phyloP scores from a whole-genome alignment of 352 stramenopile genomes.

The Phytophthora fragariae region DNA sequence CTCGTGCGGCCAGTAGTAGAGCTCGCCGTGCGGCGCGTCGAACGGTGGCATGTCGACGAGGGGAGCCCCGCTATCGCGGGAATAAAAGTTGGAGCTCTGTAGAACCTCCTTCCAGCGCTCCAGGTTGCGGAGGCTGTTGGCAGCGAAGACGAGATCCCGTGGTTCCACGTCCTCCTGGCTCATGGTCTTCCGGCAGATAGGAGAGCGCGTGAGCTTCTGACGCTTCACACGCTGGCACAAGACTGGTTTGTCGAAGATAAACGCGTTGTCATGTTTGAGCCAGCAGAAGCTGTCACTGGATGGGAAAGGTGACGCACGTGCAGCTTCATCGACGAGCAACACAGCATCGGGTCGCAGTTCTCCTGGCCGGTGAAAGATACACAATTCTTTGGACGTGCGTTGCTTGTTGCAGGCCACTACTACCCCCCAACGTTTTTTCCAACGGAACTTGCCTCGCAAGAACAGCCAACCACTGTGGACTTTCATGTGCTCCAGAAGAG shows the following conservation, averaged over 20 bases:
- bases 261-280: conserved; percentile 49
- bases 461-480: conserved; percentile 69
- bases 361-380: conserved; percentile 49
- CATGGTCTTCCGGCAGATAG: conserved; percentile 51
- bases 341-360: conserved; percentile 40
- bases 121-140: conserved; percentile 42
- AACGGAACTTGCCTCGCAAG: conserved; percentile 53
- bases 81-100: conserved; percentile 44
- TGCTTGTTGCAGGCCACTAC: conserved; percentile 63
- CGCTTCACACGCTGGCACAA: conserved; percentile 44
- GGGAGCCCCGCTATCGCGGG: conserved; percentile 18
- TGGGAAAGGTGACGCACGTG: conserved; percentile 32
- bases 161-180: conserved; percentile 48
- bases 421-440: conserved; percentile 72
- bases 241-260: conserved; percentile 52
- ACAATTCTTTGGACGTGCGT: conserved; percentile 58
- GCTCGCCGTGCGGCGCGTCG: conserved; percentile 29
- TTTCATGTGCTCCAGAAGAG: conserved; percentile 56
- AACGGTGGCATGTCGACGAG: conserved; percentile 17
- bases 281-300: conserved; percentile 42
- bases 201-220: conserved; percentile 53
- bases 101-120: conserved; percentile 47
- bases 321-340: conserved; percentile 46
- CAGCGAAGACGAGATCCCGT: conserved; percentile 48
- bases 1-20: conserved; percentile 52